Conservation (phyloP, 2,329 filamentous ascomycete species). For the Aureobasidium sp. region DNA sequence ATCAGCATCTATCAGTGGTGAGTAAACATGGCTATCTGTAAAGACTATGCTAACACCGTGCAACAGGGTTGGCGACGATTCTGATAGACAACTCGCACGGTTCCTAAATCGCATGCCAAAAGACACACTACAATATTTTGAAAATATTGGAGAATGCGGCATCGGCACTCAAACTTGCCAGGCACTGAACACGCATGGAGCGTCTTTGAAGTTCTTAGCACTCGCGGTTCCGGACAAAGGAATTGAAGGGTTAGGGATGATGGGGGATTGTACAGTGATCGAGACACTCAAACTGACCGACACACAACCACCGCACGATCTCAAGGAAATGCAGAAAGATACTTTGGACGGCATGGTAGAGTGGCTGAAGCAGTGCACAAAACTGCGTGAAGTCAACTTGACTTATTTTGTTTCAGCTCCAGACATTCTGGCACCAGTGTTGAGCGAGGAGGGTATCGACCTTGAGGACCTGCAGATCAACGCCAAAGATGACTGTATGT, state of each 20-base stretch:
- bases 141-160: conserved; percentile 50
- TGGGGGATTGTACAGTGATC: conserved; percentile 45
- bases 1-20: conserved; percentile 52
- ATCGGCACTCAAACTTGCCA: conserved; percentile 50
- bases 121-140: conserved; percentile 53
- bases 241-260: conserved; percentile 42
- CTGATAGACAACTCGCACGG: conserved; percentile 51
- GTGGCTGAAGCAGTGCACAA: conserved; percentile 50
- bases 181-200: conserved; percentile 46
- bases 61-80: conserved; percentile 29
- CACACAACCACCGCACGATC: conserved; percentile 35
- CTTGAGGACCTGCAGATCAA: conserved; percentile 44
- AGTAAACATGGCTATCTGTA: not conserved
- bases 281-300: conserved; percentile 45
- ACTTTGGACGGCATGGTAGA: conserved; percentile 44
- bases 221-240: conserved; percentile 45
- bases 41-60: not conserved
- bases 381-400: conserved; percentile 46
- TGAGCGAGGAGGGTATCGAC: conserved; percentile 39
- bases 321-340: conserved; percentile 48
- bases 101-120: conserved; percentile 52
- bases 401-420: conserved; percentile 46
- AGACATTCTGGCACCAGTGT: conserved; percentile 46
- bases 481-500: conserved; percentile 26
- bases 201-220: conserved; percentile 49